A percentile compares a stretch with the other conserved stretches of the same genome.
phyloP scores from a whole-genome alignment of 2,329 filamentous ascomycete species.

The Exophiala mesophila region DNA sequence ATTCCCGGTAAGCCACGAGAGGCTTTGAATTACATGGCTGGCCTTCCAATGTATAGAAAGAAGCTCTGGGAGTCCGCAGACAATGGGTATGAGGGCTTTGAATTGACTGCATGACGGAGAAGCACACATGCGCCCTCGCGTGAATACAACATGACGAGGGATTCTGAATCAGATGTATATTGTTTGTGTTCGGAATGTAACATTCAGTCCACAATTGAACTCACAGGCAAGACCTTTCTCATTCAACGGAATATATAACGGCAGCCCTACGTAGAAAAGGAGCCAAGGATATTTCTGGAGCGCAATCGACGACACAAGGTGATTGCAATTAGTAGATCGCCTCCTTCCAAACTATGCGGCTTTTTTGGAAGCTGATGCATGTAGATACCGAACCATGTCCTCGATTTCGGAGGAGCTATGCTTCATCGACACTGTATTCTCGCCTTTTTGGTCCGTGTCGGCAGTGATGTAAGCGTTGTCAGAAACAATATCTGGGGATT shows the following conservation, averaged over 20 bases:
- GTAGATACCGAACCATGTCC: neutral
- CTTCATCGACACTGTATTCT: neutral
- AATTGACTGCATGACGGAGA: neutral
- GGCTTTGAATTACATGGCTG: conserved; percentile 15
- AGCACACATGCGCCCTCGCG: too few species aligned
- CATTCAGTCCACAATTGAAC: too few species aligned
- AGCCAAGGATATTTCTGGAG: too few species aligned
- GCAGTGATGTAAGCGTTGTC: neutral
- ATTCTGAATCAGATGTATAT: too few species aligned
- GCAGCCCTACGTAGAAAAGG: too few species aligned
- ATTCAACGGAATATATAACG: too few species aligned
- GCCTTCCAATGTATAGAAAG: conserved; percentile 8
- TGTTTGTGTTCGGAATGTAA: too few species aligned
- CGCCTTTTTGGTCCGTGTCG: neutral
- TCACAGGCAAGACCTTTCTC: too few species aligned
- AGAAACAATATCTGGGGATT: neutral
- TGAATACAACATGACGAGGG: too few species aligned
- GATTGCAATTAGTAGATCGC: neutral
- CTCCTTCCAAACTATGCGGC: neutral
- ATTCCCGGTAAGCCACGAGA: conserved; percentile 14
- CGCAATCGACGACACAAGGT: too few species aligned
- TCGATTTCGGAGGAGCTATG: neutral
- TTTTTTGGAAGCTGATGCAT: neutral
- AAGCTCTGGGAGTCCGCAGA: conserved; percentile 9
- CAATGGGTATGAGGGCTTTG: conserved; percentile 6